Conservation (phyloP, 495 filamentous ascomycete species). For the Trichocladium uniseriatum region DNA sequence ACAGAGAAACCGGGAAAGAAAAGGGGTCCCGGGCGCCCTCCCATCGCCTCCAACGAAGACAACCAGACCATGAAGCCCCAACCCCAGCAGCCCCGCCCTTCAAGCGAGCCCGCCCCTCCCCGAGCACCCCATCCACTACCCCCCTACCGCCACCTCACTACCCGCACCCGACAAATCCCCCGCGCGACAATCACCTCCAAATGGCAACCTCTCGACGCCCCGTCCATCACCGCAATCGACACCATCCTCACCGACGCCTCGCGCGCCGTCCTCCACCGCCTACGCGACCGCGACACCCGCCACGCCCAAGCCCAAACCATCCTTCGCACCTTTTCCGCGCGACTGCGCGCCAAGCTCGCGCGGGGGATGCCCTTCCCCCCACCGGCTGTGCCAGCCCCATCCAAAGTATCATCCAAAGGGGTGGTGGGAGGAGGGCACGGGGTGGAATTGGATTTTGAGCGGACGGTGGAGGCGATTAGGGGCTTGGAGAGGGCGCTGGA, state of each 20-base stretch:
- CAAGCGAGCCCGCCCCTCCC: not conserved
- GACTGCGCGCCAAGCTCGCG: conserved; percentile 28
- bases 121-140: not conserved
- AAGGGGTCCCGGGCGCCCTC: not conserved
- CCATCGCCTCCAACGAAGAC: not conserved
- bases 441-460: conserved; percentile 39
- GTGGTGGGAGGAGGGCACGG: conserved; percentile 17
- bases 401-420: not conserved
- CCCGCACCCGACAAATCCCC: conserved; percentile 33
- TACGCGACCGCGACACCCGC: conserved; percentile 26
- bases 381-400: not conserved
- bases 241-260: conserved; percentile 30
- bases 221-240: conserved; percentile 31
- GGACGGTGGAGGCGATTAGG: conserved; percentile 28
- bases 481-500: conserved; percentile 32
- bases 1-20: conserved; percentile 4
- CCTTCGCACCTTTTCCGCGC: conserved; percentile 25
- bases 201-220: conserved; percentile 33
- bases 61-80: not conserved
- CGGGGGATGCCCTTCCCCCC: conserved; percentile 39
- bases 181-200: conserved; percentile 37
- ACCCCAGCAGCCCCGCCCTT: conserved; percentile 8
- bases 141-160: conserved; percentile 29
- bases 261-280: conserved; percentile 33
- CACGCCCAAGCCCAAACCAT: conserved; percentile 30